Percentiles rank a stretch among this genome's conserved stretches.
These are phyloP conservation scores for Aciculosporium take DNA, from an alignment of 2,329 filamentous ascomycete species.

Conservation along the genomic window DNA sequence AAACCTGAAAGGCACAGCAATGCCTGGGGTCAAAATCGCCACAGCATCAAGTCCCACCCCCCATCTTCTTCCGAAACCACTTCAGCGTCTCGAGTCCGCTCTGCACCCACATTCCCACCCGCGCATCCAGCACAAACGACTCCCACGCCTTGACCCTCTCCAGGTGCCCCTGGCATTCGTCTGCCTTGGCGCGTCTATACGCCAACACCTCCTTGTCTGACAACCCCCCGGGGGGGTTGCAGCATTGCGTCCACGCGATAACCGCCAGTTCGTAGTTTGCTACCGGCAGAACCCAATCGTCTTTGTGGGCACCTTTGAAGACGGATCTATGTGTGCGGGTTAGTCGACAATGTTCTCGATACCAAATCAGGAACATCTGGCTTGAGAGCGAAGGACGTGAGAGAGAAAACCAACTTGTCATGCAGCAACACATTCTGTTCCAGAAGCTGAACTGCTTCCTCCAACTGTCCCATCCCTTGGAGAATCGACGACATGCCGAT, in stretches of 20 bases:
- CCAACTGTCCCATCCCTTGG: conserved; percentile 45
- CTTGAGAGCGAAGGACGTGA: background rate
- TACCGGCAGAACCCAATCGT: conserved; percentile 58
- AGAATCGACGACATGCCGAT: conserved; percentile 53
- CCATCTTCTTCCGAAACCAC: conserved; percentile 35
- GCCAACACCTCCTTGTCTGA: conserved; percentile 18
- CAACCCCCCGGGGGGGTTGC: conserved; percentile 21
- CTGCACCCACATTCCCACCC: conserved; percentile 59
- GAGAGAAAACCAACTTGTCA: conserved; percentile 41
- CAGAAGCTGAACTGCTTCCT: conserved; percentile 52
- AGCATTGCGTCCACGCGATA: conserved; percentile 60
- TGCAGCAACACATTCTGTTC: conserved; percentile 49
- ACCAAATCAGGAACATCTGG: background rate
- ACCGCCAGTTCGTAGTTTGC: conserved; percentile 81
- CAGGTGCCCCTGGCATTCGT: conserved; percentile 50
- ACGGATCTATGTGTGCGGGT: conserved; percentile 21
- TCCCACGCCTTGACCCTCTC: conserved; percentile 59
- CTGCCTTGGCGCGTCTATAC: conserved; percentile 33
- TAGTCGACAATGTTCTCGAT: background rate
- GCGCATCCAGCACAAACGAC: conserved; percentile 55
- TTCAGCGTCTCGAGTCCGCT: conserved; percentile 52
- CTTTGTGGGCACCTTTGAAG: conserved; percentile 46
- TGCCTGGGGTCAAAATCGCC: too few relatives aligned
- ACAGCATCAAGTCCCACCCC: conserved; percentile 12
- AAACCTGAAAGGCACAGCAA: background rate